Base-by-base conservation (phyloP, 2,329 filamentous ascomycete genomes). In the Aspergillus jensenii region DNA sequence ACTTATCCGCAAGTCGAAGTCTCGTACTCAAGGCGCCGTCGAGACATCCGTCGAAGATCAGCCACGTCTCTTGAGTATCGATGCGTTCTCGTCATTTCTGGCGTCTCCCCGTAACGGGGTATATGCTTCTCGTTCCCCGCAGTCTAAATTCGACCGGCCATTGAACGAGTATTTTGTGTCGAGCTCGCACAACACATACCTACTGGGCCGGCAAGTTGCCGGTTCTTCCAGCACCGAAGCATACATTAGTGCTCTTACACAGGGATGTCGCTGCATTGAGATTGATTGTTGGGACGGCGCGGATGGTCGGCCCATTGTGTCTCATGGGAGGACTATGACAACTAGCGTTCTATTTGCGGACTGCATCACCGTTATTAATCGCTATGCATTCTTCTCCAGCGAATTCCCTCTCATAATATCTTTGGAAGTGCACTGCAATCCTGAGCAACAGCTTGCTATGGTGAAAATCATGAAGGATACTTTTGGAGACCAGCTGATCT, bases 151-250 rank as follows among this genome's bases (percentile, higher is more conserved):
- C 55, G 87, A 96, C 69, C 86, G 90, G 23, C 95, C 95, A 0
- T 80, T 98, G 72, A 96, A 96, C 71, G 93, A 98, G 71, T 99
- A 99, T 75, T 97, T 92, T 79, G 95, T 99, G 65, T 98, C 93
- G 1, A 97, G 93, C 78, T 98, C 95, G 1, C 95, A 99, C 81
- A 99, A 99, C 76, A 99, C 95, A 0, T 99, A 99, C 69, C 87
- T 99, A 1, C 82, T 96, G 4, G 95, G 95, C 14, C 88, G 93
- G 54, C 95, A 99, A 73, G 88, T 98, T 2, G 89, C 87, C 11
- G 93, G 93, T 27, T 85, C 90, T 45, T 97, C 95, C 2, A 98
- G 93, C 70, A 90, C 96, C 2, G 95, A 99, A 74, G 92, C 92
- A 44, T 99, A 99, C 76, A 96, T 98, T 66, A 87, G 87, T 8